Base-by-base conservation (phyloP, 2,329 filamentous ascomycete genomes). In the Podosphaera xanthii region DNA sequence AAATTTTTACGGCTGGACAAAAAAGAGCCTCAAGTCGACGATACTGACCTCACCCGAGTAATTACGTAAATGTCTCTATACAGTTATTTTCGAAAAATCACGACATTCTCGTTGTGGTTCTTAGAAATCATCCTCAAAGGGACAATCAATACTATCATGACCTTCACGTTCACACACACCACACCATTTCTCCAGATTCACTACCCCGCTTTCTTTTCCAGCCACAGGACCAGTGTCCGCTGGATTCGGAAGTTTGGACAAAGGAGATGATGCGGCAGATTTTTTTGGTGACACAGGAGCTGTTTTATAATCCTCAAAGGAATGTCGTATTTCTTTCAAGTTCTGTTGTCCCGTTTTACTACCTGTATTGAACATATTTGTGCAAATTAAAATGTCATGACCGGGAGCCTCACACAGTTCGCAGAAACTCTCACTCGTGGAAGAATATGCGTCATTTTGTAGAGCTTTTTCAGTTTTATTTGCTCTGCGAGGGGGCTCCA, bases 121-220 rank as follows among this genome's bases (percentile, higher is more conserved):
- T 61, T 73, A 83, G 63, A 83, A 86, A 36, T 81, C 82, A 70
- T 94, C 88, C 72, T 95, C 90, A 71, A 94, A 86, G 10, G 90
- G 89, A 71, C 90, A 95, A 71, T 94, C 88, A 62, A 94, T 90
- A 68, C 91, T 96, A 71, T 96, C 87, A 70, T 98, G 92, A 12
- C 92, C 92, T 67, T 98, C 92, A 62, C 87, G 82, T 75, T 98
- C 92, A 70, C 92, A 98, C 52, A 97, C 76, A 14, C 92, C 92
- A 71, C 92, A 98, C 92, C 92, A 98, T 73, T 95, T 96, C 62
- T 84, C 80, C 59, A 83, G 80, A 67, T 97, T 88, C 63, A 91
- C 76, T 54, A 87, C 74, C 0, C 86, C 85, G 59, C 82, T 88
- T 64, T 84, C 81, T 73, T 88, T 91, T 58, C 87, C 87, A 3